Conservation (phyloP, 306 rosid genomes). For the Ammopiptanthus mongolicus region DNA sequence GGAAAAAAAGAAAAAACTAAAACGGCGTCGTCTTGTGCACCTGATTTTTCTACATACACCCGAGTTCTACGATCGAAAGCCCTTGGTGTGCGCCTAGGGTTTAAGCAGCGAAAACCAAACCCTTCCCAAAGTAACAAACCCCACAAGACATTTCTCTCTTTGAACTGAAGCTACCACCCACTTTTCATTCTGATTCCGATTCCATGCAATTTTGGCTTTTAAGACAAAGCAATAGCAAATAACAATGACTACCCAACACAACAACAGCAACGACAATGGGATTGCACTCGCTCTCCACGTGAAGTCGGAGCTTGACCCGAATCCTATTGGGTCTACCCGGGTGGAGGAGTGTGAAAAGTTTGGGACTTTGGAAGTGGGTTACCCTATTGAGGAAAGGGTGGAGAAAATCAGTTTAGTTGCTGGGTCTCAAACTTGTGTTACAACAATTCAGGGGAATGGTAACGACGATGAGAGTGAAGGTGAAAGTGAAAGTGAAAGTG, state of each 20-base stretch:
- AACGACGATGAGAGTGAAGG: constrained; percentile 1
- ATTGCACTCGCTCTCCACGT: neutral
- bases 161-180: constrained; percentile 22
- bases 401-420: constrained; percentile 47
- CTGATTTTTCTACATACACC: neutral
- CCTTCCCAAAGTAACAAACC: neutral
- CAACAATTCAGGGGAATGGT: neutral
- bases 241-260: constrained; percentile 25
- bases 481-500: constrained; percentile 29
- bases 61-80: constrained; percentile 7
- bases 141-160: neutral
- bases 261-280: neutral
- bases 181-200: constrained; percentile 38
- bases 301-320: constrained; percentile 11
- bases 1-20: neutral
- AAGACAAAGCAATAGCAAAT: constrained; percentile 12
- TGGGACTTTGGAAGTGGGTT: constrained; percentile 8
- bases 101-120: constrained; percentile 20
- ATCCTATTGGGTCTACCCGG: neutral
- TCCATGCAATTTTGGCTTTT: constrained; percentile 37
- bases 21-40: neutral
- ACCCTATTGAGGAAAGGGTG: constrained; percentile 37
- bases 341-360: constrained; percentile 6
- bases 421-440: neutral
- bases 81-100: constrained; percentile 13